These are phyloP conservation scores for Collybia sordida DNA, from an alignment of 768 basidiomycete species.

Conservation along the genomic window DNA sequence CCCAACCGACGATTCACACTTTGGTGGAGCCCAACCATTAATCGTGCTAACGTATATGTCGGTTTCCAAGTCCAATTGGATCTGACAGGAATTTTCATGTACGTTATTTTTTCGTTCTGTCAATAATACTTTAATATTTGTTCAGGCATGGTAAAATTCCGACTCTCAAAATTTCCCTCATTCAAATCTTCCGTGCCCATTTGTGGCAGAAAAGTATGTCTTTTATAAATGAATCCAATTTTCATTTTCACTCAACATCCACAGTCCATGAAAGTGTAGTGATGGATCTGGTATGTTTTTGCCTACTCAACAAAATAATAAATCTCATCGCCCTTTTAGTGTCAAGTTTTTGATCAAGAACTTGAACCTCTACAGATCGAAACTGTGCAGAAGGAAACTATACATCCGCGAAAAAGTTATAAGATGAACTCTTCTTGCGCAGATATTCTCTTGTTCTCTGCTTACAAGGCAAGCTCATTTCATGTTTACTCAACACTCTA, in stretches of 20 bases:
- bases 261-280: constrained; percentile 88
- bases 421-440: constrained; percentile 99
- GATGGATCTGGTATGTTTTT: constrained; percentile 73
- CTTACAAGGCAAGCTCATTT: constrained; percentile 61
- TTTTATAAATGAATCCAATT: constrained; percentile 19
- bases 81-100: constrained; percentile 95
- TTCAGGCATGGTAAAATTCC: constrained; percentile 95
- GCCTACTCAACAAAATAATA: neutral
- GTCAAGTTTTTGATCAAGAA: constrained; percentile 99
- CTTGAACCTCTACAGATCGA: constrained; percentile 97
- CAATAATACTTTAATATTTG: constrained; percentile 2
- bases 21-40: constrained; percentile 99
- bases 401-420: constrained; percentile 99
- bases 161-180: constrained; percentile 96
- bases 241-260: constrained; percentile 6
- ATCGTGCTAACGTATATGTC: constrained; percentile 98
- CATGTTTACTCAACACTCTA: too few relatives aligned
- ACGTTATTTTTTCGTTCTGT: constrained; percentile 16
- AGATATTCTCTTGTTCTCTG: constrained; percentile 95
- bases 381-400: constrained; percentile 99
- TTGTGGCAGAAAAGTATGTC: constrained; percentile 98
- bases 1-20: constrained; percentile 99
- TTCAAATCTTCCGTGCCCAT: constrained; percentile 99
- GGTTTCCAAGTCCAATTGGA: constrained; percentile 99
- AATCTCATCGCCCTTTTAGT: constrained; percentile 37